Evolutionary conservation across 805 yeast species (phyloP).

Genomic region (Barnettozyma sucrosica): DNA sequence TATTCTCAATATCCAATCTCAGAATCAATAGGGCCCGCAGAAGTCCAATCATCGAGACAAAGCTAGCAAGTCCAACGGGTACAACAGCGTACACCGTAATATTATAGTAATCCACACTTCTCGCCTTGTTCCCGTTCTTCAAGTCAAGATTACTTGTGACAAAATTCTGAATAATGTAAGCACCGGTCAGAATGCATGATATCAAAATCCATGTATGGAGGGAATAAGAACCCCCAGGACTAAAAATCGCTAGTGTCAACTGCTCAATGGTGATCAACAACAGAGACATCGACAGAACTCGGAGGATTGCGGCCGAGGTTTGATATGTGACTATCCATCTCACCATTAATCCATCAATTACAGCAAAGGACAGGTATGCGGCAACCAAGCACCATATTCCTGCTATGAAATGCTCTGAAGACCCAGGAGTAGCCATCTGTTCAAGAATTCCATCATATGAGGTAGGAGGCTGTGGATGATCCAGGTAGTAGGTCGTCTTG

Average conservation of each 20-base stretch:
- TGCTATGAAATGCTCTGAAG: conserved; percentile 74
- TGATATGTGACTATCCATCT: conserved; percentile 93
- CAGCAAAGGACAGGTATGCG: conserved; percentile 75
- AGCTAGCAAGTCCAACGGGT: conserved; percentile 95
- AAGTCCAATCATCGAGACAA: conserved; percentile 83
- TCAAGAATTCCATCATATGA: conserved; percentile 1
- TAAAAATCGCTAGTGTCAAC: conserved; percentile 58
- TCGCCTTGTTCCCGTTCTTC: conserved; percentile 28
- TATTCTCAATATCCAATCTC: conserved; percentile 48
- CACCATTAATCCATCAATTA: conserved; percentile 83
- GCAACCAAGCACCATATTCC: conserved; percentile 93
- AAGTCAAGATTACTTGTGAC: conserved; percentile 68
- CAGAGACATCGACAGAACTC: conserved; percentile 80
- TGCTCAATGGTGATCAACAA: conserved; percentile 67
- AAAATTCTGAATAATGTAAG: conserved; percentile 81
- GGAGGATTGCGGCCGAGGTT: conserved; percentile 78
- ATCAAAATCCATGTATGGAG: conserved; percentile 89
- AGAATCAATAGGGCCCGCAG: conserved; percentile 70
- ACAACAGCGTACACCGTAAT: conserved; percentile 95
- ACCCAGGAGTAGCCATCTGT: conserved; percentile 49
- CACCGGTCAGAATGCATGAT: conserved; percentile 75
- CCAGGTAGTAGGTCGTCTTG: conserved; percentile 16
- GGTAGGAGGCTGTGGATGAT: background rate
- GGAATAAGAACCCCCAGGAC: conserved; percentile 66
- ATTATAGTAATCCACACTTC: conserved; percentile 81